Conservation (phyloP, 1,139 yeast species). For the Suhomyces kunorum region DNA sequence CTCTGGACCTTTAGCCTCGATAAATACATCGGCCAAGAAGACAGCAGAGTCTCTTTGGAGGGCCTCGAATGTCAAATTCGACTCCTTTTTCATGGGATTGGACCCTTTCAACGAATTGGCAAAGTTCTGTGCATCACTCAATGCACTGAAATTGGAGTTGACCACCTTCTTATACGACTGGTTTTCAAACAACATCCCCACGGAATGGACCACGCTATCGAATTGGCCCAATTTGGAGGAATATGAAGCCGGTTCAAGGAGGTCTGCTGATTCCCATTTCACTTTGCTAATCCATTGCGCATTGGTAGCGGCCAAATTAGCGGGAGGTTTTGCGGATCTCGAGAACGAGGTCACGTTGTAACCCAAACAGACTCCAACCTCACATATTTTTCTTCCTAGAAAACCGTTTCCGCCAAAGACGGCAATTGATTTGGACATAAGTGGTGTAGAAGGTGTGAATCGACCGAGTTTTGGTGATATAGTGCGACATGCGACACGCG, state of each 20-base stretch:
- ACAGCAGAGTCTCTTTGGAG: slow-evolving; percentile 73
- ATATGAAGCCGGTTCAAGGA: slow-evolving; percentile 65
- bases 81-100: slow-evolving; percentile 56
- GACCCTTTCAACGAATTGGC: slow-evolving; percentile 35
- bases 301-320: slow-evolving; percentile 19
- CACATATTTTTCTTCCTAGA: slow-evolving; percentile 71
- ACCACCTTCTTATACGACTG: slow-evolving; percentile 60
- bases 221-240: slow-evolving; percentile 46
- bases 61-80: slow-evolving; percentile 54
- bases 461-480: background rate
- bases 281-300: slow-evolving; percentile 58
- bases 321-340: slow-evolving; percentile 60
- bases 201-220: slow-evolving; percentile 76
- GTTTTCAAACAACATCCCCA: slow-evolving; percentile 74
- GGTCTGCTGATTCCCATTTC: slow-evolving; percentile 68
- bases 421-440: slow-evolving; percentile 43
- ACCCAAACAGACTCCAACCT: slow-evolving; percentile 64
- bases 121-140: slow-evolving; percentile 33
- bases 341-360: slow-evolving; percentile 65
- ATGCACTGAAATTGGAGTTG: slow-evolving; percentile 41
- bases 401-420: slow-evolving; percentile 91
- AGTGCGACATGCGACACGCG: slow-evolving; percentile 1
- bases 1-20: slow-evolving; percentile 23
- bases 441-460: slow-evolving; percentile 1
- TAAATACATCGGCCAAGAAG: slow-evolving; percentile 57